Evolutionary conservation across 805 yeast species (phyloP).

Genomic region (Kodamaea hsintzibuensis): DNA sequence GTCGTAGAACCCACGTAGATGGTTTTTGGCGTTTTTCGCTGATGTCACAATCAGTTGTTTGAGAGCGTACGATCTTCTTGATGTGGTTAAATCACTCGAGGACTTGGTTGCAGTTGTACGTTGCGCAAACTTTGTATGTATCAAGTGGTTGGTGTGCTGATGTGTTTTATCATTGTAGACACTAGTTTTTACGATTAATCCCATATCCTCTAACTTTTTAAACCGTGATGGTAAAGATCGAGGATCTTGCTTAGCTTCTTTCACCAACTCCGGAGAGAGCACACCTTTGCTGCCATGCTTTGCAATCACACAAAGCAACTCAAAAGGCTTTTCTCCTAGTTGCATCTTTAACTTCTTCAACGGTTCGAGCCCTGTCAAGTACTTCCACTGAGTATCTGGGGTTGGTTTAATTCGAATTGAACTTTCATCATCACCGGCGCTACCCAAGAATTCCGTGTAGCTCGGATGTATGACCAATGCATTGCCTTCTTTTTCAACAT

Average conservation of each 20-base stretch:
- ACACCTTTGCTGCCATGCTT: slow-evolving; percentile 57
- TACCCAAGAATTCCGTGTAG: slow-evolving; percentile 18
- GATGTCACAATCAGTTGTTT: slow-evolving; percentile 45
- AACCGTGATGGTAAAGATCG: slow-evolving; percentile 68
- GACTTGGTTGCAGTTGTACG: slow-evolving; percentile 22
- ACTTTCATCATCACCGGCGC: slow-evolving; percentile 17
- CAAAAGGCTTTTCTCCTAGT: slow-evolving; percentile 53
- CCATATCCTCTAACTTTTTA: slow-evolving; percentile 51
- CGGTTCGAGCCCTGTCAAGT: slow-evolving; percentile 50
- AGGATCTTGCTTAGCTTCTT: slow-evolving; percentile 64
- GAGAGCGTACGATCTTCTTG: slow-evolving; percentile 27
- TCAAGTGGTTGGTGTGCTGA: slow-evolving; percentile 54
- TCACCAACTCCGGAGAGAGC: slow-evolving; percentile 56
- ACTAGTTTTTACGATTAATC: slow-evolving; percentile 45
- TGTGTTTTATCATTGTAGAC: slow-evolving; percentile 39
- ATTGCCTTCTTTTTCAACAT: slow-evolving; percentile 15
- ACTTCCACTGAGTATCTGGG: slow-evolving; percentile 57
- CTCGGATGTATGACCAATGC: slow-evolving; percentile 18
- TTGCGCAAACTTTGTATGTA: slow-evolving; percentile 48
- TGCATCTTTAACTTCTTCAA: slow-evolving; percentile 49
- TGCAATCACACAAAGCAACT: slow-evolving; percentile 64
- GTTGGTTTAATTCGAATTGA: slow-evolving; percentile 36
- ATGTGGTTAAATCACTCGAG: slow-evolving; percentile 20
- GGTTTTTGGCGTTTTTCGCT: slow-evolving; percentile 58
- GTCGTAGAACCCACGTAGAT: slow-evolving; percentile 60